A percentile compares a stretch with the other conserved stretches of the same genome.
Conservation (phyloP, 106 monocot genomes). For the Phalaenopsis aphrodite region DNA sequence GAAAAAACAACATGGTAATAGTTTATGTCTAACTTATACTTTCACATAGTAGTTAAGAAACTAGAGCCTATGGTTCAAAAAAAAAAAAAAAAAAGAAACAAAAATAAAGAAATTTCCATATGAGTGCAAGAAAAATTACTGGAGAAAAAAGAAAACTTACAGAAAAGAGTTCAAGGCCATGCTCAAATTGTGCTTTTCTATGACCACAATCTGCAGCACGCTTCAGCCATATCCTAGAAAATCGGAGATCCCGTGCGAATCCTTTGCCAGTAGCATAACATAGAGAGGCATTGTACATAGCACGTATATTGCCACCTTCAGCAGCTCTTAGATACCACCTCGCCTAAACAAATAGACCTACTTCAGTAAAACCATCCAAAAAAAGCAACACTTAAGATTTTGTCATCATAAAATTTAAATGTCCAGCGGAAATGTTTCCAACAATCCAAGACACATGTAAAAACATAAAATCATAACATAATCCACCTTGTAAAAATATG, state of each 20-base stretch:
- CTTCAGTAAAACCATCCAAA: too few species aligned
- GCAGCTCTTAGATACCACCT: constrained; percentile 65
- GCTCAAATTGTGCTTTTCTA: constrained; percentile 43
- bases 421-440: neutral
- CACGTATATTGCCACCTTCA: constrained; percentile 56
- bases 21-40: too few species aligned
- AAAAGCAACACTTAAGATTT: too few species aligned
- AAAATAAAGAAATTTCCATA: too few species aligned
- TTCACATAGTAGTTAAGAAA: too few species aligned
- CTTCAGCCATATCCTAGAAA: constrained; percentile 45
- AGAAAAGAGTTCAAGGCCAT: constrained; percentile 36
- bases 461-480: too few species aligned
- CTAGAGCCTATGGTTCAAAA: too few species aligned
- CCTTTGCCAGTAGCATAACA: constrained; percentile 57
- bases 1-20: neutral
- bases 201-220: constrained; percentile 56
- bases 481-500: too few species aligned
- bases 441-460: too few species aligned
- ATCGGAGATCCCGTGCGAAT: constrained; percentile 11
- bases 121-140: neutral
- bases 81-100: too few species aligned
- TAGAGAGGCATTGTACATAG: constrained; percentile 67
- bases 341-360: constrained; percentile 25
- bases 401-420: neutral
- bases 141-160: constrained; percentile 15